phyloP scores from a whole-genome alignment of 2,329 filamentous ascomycete species.

The Diplodia corticola region DNA sequence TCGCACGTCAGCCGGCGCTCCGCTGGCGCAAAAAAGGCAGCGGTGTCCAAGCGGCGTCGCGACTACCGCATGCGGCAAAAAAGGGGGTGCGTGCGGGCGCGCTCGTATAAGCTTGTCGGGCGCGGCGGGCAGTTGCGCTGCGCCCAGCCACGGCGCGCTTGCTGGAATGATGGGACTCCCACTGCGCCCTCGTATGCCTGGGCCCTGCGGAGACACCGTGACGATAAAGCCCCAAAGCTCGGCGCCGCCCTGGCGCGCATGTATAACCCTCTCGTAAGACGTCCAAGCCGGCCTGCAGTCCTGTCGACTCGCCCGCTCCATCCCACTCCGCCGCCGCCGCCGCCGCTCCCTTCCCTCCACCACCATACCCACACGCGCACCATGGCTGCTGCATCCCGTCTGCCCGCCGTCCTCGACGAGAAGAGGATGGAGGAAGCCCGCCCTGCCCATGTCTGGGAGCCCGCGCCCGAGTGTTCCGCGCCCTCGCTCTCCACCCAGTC shows the following conservation, averaged over 20 bases:
- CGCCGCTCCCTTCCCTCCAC: neutral
- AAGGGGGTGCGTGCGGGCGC: neutral
- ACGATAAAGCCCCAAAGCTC: slow-evolving; percentile 9
- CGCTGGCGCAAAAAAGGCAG: neutral
- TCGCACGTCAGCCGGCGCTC: neutral
- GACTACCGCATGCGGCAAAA: slow-evolving; percentile 13
- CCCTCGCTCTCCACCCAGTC: slow-evolving; percentile 6
- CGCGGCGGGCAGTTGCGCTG: neutral
- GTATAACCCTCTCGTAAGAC: neutral
- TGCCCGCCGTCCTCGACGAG: neutral
- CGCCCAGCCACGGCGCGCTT: slow-evolving; percentile 5
- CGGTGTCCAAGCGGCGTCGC: neutral
- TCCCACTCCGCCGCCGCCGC: neutral
- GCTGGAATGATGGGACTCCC: slow-evolving; percentile 5
- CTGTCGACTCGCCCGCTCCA: neutral
- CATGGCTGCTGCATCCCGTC: neutral
- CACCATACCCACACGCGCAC: neutral
- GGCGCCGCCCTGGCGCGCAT: neutral
- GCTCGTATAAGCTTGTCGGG: slow-evolving; percentile 14
- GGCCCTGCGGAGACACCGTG: slow-evolving; percentile 7
- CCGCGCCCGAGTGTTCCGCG: neutral
- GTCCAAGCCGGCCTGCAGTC: neutral
- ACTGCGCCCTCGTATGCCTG: slow-evolving; percentile 9
- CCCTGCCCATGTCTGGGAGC: neutral
- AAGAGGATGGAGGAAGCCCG: neutral